phyloP scores from a whole-genome alignment of 129 eudicot species.

The Helichrysum umbraculigerum region DNA sequence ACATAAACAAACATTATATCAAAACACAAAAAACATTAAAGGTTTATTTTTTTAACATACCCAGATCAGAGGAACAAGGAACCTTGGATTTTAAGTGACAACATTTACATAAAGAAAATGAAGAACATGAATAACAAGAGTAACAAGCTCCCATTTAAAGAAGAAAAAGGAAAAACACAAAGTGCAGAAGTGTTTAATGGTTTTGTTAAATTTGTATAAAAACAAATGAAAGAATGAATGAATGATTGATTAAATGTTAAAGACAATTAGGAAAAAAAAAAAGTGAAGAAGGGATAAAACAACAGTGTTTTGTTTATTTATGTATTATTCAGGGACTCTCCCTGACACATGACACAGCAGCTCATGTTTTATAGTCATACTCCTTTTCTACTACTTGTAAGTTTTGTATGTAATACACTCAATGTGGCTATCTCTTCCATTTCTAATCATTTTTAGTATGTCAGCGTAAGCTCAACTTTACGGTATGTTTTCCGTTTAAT shows the following conservation, averaged over 20 bases:
- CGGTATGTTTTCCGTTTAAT: too few species aligned
- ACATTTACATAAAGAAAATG: slow-evolving; percentile 45
- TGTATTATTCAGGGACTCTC: too few species aligned
- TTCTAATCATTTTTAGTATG: too few species aligned
- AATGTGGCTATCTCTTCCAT: too few species aligned
- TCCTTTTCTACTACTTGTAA: too few species aligned
- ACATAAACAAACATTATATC: too few species aligned
- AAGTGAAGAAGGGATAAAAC: slow-evolving; percentile 25
- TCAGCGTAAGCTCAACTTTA: too few species aligned
- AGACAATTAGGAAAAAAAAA: not conserved
- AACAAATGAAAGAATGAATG: not conserved
- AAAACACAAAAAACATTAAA: not conserved
- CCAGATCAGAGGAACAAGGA: slow-evolving; percentile 53
- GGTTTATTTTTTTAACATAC: slow-evolving; percentile 33
- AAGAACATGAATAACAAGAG: slow-evolving; percentile 27
- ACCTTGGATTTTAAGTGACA: slow-evolving; percentile 38
- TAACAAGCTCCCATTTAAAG: slow-evolving; percentile 54
- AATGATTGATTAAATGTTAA: slow-evolving; percentile 24
- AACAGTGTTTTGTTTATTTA: slow-evolving; percentile 9
- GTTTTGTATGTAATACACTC: too few species aligned
- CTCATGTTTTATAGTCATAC: too few species aligned
- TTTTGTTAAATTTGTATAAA: too few species aligned
- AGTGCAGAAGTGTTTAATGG: slow-evolving; percentile 1
- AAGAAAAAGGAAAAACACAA: not conserved
- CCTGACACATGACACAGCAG: too few species aligned